Evolutionary conservation across 2,329 filamentous ascomycete genomes (phyloP).

Genomic region (Dactylellina haptotyla): DNA sequence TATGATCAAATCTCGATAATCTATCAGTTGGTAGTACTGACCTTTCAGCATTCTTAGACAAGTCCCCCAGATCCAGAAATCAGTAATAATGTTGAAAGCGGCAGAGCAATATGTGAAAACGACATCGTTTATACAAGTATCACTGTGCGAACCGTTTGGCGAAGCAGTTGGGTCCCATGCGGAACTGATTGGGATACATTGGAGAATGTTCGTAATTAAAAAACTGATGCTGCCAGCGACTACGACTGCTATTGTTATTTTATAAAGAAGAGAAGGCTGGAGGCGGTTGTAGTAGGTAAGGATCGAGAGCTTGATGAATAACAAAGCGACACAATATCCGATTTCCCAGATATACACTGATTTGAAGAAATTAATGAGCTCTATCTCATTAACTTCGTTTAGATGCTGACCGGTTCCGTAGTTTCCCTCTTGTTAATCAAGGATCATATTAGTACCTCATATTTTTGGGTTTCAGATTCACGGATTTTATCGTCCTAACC

Average conservation of each 20-base stretch:
- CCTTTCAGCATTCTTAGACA: constrained; percentile 39
- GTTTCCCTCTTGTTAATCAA: constrained; percentile 10
- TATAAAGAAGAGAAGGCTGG: constrained; percentile 28
- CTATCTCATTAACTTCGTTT: constrained; percentile 11
- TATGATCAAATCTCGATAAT: not conserved
- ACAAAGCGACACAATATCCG: constrained; percentile 12
- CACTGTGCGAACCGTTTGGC: constrained; percentile 16
- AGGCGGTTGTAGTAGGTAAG: constrained; percentile 44
- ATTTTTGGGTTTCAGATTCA: not conserved
- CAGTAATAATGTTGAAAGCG: constrained; percentile 45
- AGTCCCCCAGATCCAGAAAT: constrained; percentile 48
- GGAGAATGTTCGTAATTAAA: constrained; percentile 56
- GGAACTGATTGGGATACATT: constrained; percentile 61
- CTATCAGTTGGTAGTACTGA: not conserved
- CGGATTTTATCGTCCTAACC: not conserved
- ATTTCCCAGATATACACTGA: constrained; percentile 46
- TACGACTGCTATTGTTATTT: constrained; percentile 18
- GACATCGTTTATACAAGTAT: constrained; percentile 21
- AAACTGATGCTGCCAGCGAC: constrained; percentile 29
- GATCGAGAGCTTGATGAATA: constrained; percentile 39
- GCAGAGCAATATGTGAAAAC: constrained; percentile 28
- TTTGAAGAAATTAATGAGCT: constrained; percentile 27
- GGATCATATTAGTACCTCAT: not conserved
- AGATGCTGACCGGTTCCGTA: constrained; percentile 45
- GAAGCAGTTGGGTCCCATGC: constrained; percentile 58